Evolutionary conservation across 306 rosid genomes (phyloP), one percentile per base, ranked within the genome.

Genomic region (Adenanthera pavonina): DNA sequence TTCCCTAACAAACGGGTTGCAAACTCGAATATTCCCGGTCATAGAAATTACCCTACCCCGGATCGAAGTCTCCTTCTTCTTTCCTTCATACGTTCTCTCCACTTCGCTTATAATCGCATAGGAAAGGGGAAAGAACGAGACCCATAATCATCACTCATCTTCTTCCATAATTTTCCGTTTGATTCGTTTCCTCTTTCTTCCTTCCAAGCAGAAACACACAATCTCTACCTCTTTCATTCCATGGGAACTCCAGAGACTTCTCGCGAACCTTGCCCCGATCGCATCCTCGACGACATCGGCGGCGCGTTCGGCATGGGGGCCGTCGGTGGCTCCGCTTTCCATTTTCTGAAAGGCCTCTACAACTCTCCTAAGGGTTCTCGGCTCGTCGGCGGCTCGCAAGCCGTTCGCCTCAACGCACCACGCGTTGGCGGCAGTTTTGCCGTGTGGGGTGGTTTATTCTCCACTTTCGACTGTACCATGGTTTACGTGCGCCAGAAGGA

Each of bases 251-350:
- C 91, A 13, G 92, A 90, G 78, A 85, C 91, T 3, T 82, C 91
- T 4, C 85, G 92, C 16, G 91, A 90, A 34, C 92, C 94, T 2
- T 90, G 92, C 81, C 92, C 92, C 1, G 91, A 90, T 43, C 89
- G 91, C 17, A 90, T 90, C 69, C 85, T 90, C 12, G 89, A 89
- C 43, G 92, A 89, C 52, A 17, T 83, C 1, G 92, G 92, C 77
- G 91, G 92, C 53, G 92, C 94, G 3, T 90, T 90, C 68, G 94
- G 88, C 34, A 90, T 89, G 94, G 94, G 94, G 7, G 91, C 91
- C 3, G 85, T 89, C 0, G 94, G 94, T 1, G 92, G 94, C 10
- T 84, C 92, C 12, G 91, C 35, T 8, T 90, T 71, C 80, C 91
- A 90, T 85, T 87, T 90, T 54, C 49, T 90, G 49, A 90, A 82